phyloP scores from a whole-genome alignment of 257 asterid genomes.

The Penstemon newberryi region DNA sequence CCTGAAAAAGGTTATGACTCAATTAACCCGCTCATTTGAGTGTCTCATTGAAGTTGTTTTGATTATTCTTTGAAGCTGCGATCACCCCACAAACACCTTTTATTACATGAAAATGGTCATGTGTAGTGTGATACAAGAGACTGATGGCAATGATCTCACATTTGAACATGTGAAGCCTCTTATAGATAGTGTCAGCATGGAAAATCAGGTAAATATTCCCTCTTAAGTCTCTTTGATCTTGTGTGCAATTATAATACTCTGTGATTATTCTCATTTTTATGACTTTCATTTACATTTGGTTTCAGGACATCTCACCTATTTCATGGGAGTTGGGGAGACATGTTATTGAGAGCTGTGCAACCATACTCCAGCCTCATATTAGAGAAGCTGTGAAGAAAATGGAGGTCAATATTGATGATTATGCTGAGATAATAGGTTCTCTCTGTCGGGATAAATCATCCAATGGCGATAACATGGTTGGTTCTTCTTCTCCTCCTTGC shows the following conservation, averaged over 20 bases:
- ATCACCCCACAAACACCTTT: slow-evolving; percentile 27
- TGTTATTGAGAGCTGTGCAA: slow-evolving; percentile 35
- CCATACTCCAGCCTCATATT: slow-evolving; percentile 35
- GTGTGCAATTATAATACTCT: neutral
- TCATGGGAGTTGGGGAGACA: slow-evolving; percentile 42
- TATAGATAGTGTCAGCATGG: slow-evolving; percentile 32
- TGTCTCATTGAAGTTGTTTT: slow-evolving; percentile 17
- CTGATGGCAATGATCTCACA: slow-evolving; percentile 35
- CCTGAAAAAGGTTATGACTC: slow-evolving; percentile 9
- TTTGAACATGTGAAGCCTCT: slow-evolving; percentile 41
- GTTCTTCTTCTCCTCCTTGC: slow-evolving; percentile 23
- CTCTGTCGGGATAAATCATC: slow-evolving; percentile 36
- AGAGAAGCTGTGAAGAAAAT: slow-evolving; percentile 32
- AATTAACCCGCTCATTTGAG: neutral
- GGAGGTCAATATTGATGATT: slow-evolving; percentile 33
- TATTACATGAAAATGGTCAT: slow-evolving; percentile 40
- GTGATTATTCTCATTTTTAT: slow-evolving; percentile 2
- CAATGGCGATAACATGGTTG: slow-evolving; percentile 37
- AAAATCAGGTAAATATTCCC: slow-evolving; percentile 32
- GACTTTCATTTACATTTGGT: slow-evolving; percentile 11
- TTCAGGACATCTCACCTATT: slow-evolving; percentile 37
- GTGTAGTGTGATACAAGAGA: slow-evolving; percentile 38
- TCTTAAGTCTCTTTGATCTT: neutral
- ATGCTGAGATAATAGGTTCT: slow-evolving; percentile 33
- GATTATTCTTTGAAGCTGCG: slow-evolving; percentile 37